Evolutionary conservation across 441 rosid genomes (phyloP).

Genomic region (Populus hybrid): DNA sequence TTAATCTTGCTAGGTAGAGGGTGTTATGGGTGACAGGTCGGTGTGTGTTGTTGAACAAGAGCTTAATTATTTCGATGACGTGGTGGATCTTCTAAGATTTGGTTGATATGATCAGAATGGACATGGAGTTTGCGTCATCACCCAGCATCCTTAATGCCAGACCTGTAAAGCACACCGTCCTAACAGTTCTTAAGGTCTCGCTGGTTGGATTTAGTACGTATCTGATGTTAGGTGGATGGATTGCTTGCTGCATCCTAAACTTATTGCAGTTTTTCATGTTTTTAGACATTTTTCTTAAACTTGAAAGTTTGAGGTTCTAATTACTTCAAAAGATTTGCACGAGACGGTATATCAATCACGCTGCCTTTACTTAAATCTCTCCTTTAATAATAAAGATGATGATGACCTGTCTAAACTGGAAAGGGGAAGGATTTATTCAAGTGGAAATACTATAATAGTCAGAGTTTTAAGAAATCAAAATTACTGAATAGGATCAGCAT

Average conservation of each 20-base stretch:
- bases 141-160: constrained; percentile 10
- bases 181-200: background rate
- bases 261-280: background rate
- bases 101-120: constrained; percentile 19
- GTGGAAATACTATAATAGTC: background rate
- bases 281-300: no score
- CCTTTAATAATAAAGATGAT: no score
- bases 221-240: background rate
- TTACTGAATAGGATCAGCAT: background rate
- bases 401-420: no score
- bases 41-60: constrained; percentile 25
- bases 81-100: constrained; percentile 21
- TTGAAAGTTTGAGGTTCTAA: no score
- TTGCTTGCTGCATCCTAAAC: background rate
- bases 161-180: constrained; percentile 19
- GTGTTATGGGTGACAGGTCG: background rate
- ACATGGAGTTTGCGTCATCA: background rate
- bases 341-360: no score
- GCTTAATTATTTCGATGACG: constrained; percentile 24
- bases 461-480: background rate
- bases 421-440: background rate
- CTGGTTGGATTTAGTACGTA: background rate
- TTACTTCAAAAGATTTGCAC: no score
- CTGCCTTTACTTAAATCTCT: no score
- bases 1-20: background rate